Conservation (phyloP, 805 yeast species). For the Naumovozyma baii region DNA sequence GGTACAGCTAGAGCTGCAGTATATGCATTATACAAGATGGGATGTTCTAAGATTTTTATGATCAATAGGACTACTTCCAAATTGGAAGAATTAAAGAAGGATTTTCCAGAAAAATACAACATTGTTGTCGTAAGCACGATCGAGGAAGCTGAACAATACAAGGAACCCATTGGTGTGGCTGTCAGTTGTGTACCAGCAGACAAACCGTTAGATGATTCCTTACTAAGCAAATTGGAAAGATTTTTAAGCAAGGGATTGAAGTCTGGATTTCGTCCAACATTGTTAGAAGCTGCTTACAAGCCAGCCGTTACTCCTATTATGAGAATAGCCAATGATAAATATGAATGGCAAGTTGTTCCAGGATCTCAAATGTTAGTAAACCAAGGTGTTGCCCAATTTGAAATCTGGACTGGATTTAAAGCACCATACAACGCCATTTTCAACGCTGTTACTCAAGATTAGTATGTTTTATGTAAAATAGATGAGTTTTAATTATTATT, state of each 20-base stretch:
- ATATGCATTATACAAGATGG: slow-evolving; percentile 70
- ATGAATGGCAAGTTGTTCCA: slow-evolving; percentile 71
- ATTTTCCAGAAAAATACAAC: slow-evolving; percentile 52
- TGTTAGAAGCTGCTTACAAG: slow-evolving; percentile 91
- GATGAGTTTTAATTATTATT: too few relatives aligned
- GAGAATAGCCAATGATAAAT: slow-evolving; percentile 56
- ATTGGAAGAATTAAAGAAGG: slow-evolving; percentile 44
- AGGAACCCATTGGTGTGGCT: slow-evolving; percentile 43
- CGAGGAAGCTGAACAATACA: slow-evolving; percentile 34
- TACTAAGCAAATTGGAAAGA: slow-evolving; percentile 41
- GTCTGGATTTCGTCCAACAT: slow-evolving; percentile 39
- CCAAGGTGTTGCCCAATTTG: slow-evolving; percentile 87
- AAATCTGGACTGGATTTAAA: slow-evolving; percentile 56
- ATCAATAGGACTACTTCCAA: slow-evolving; percentile 71
- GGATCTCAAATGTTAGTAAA: slow-evolving; percentile 88
- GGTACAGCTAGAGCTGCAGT: slow-evolving; percentile 96
- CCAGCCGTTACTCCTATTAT: slow-evolving; percentile 81
- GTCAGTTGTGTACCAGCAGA: slow-evolving; percentile 84
- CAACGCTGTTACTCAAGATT: slow-evolving; percentile 43
- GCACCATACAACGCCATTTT: slow-evolving; percentile 58
- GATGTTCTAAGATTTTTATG: slow-evolving; percentile 67
- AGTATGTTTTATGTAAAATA: not conserved
- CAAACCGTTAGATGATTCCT: slow-evolving; percentile 46
- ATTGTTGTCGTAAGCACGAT: slow-evolving; percentile 46
- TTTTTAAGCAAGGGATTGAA: slow-evolving; percentile 36